Base-by-base conservation (phyloP, 768 basidiomycete genomes). In the Mycena metata region DNA sequence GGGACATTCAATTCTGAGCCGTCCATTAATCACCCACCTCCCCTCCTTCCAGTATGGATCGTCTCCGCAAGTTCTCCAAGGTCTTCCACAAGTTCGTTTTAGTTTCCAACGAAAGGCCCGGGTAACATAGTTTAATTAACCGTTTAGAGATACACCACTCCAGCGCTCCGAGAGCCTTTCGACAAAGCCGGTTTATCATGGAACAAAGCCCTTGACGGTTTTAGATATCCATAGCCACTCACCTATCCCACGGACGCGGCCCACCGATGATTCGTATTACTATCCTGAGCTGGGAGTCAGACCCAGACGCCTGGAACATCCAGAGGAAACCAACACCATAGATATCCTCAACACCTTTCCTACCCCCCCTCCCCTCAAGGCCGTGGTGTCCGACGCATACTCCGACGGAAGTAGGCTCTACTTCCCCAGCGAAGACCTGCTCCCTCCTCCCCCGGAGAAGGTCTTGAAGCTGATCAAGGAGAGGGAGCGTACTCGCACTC, bases 1-100 rank as follows among this genome's bases (percentile, higher is more conserved):
- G 9, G 39, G 11, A 5, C 39, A 39, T 39, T 10, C 11, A 39
- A 2, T 15, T 17, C 13, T 41, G 15, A 24, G 21, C 35, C 39
- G 2, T 19, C 42, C 30, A n/a, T 33, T 13, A 42, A 41, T 50
- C 39, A 17, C 26, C 46, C 54, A 21, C 43, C n/a, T 24, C 24
- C 12, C 23, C 41, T 30, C 33, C 39, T 21, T 23, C 21, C 21
- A 11, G 3, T 17, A 58, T 65, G 68, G 8, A 61, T 17, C 63
- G 68, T 35, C 45, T 68, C 7, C 67, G 67, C 67, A 68, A 68
- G 30, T 7, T 68, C 43, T 63, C 67, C 36, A 69, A 64, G 36
- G 39, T 51, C 19, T 69, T 69, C 12, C 51, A 60, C 36, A 69
- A 65, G 68, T 69, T 24, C 26, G 68, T 49, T 24, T 49, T 11